phyloP scores from a whole-genome alignment of 179 eudicot species.

The Drosera spatulata region DNA sequence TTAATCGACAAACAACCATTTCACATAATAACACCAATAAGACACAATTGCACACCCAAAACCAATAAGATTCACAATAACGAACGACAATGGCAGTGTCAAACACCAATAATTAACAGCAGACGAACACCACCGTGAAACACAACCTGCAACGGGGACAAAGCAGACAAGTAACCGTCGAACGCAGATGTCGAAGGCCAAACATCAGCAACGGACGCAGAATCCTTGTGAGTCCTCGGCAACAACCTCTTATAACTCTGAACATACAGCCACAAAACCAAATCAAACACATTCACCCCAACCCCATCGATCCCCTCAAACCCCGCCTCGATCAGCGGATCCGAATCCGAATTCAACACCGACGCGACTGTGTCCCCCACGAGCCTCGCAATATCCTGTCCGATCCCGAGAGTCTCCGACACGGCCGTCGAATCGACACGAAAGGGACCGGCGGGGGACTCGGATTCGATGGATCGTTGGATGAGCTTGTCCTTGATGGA shows the following conservation, averaged over 20 bases:
- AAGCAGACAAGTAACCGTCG: conserved; percentile 77
- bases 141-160: conserved; percentile 73
- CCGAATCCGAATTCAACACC: conserved; percentile 44
- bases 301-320: conserved; percentile 30
- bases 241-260: conserved; percentile 83
- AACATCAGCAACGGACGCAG: conserved; percentile 85
- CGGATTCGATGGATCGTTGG: conserved; percentile 14
- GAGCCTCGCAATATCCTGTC: conserved; percentile 44
- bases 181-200: conserved; percentile 95
- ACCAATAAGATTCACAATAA: background rate
- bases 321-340: conserved; percentile 42
- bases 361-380: conserved; percentile 46
- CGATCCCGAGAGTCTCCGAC: conserved; percentile 39
- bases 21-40: too few relatives aligned
- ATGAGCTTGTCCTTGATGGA: conserved; percentile 46
- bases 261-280: conserved; percentile 59
- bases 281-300: conserved; percentile 65
- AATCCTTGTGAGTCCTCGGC: conserved; percentile 77
- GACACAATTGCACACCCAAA: too few relatives aligned
- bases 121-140: background rate
- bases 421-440: conserved; percentile 29
- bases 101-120: conserved; percentile 7
- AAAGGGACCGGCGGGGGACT: conserved; percentile 23
- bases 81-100: conserved; percentile 2
- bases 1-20: too few relatives aligned